Percentiles rank a stretch among this genome's conserved stretches.
Conservation (phyloP, 176 grass and related monocot species). For the Pontederia paniculata region DNA sequence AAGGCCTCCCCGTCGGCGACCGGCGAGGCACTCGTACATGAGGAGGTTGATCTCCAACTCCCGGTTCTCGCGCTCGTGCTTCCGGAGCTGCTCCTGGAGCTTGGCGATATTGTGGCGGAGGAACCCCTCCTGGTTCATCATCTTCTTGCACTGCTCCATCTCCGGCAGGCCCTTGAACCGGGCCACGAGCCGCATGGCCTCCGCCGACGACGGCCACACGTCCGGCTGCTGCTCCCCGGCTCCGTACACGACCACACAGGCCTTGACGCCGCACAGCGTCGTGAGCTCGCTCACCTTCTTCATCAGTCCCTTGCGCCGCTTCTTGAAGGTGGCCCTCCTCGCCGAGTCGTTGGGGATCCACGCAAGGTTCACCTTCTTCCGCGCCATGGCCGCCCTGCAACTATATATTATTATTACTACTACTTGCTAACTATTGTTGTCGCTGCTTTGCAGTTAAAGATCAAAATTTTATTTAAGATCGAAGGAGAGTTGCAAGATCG, state of each 20-base stretch:
- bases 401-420: no score
- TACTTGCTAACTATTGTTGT: no score
- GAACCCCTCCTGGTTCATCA: constrained; percentile 30
- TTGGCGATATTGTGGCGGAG: constrained; percentile 21
- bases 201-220: constrained; percentile 13
- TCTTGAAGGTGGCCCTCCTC: not conserved
- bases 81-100: constrained; percentile 26
- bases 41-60: constrained; percentile 26
- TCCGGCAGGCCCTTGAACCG: constrained; percentile 32
- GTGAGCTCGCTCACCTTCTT: constrained; percentile 7
- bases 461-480: no score
- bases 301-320: not conserved
- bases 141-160: constrained; percentile 33
- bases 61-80: constrained; percentile 19
- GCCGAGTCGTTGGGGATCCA: not conserved
- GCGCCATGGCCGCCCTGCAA: no score
- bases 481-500: no score
- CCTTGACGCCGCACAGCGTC: constrained; percentile 4
- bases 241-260: not conserved
- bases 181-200: not conserved
- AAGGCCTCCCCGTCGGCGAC: not conserved
- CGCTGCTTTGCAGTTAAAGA: no score
- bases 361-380: no score
- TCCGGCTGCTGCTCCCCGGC: constrained; percentile 1
- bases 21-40: constrained; percentile 21